Conservation (phyloP, 495 filamentous ascomycete species). For the Hypoxylon intermedium region DNA sequence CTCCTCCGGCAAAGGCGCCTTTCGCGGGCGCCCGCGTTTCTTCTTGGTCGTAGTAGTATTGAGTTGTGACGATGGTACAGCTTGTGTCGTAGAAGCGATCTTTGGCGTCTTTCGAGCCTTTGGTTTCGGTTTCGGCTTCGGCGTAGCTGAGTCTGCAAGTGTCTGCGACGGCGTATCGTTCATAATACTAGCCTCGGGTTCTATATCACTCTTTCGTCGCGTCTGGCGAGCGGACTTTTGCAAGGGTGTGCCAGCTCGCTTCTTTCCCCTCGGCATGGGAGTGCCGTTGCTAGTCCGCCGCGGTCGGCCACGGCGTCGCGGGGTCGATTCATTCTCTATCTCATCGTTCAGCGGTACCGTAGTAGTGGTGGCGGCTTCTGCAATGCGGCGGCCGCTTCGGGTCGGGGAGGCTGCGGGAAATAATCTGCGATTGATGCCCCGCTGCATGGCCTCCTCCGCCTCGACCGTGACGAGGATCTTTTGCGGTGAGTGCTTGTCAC, state of each 20-base stretch:
- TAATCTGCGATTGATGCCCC: slow-evolving; percentile 47
- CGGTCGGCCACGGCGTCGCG: slow-evolving; percentile 46
- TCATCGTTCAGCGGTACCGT: slow-evolving; percentile 60
- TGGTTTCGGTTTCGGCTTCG: slow-evolving; percentile 47
- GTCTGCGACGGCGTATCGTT: slow-evolving; percentile 16
- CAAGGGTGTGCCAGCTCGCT: slow-evolving; percentile 52
- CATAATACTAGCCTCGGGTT: slow-evolving; percentile 27
- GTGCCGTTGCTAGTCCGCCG: slow-evolving; percentile 51
- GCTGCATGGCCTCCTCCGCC: slow-evolving; percentile 47
- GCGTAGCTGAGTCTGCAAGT: slow-evolving; percentile 16
- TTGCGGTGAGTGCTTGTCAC: slow-evolving; percentile 55
- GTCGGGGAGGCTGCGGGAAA: slow-evolving; percentile 50
- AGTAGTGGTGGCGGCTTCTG: slow-evolving; percentile 41
- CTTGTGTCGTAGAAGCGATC: slow-evolving; percentile 6
- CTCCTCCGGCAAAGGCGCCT: slow-evolving; percentile 37
- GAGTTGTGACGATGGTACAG: slow-evolving; percentile 38
- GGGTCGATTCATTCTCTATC: slow-evolving; percentile 51
- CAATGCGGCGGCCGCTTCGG: slow-evolving; percentile 31
- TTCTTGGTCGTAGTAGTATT: slow-evolving; percentile 29
- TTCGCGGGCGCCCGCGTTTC: slow-evolving; percentile 42
- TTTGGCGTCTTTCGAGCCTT: slow-evolving; percentile 38
- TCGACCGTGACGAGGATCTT: slow-evolving; percentile 62
- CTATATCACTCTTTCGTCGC: slow-evolving; percentile 32
- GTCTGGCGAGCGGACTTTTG: slow-evolving; percentile 27
- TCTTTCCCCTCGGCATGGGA: slow-evolving; percentile 47